Evolutionary conservation across 352 stramenopile genomes (phyloP).

Genomic region (Pythium volutum): DNA sequence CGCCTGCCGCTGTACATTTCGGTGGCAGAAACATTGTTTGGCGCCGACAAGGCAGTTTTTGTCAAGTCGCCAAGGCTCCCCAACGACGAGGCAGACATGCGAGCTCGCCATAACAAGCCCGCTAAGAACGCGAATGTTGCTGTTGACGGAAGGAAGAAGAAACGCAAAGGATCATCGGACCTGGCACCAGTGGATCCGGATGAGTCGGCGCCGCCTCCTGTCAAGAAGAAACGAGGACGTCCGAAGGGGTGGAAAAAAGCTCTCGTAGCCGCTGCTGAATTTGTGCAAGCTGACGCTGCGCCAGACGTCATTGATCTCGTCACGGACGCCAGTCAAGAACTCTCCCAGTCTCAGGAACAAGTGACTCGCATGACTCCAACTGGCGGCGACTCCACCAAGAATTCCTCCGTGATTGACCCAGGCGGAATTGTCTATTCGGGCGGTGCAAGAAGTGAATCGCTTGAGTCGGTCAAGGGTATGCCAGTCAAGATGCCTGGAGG

Average conservation of each 20-base stretch:
- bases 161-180: conserved; percentile 10
- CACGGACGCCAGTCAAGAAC: conserved; percentile 3
- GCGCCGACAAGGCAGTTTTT: background rate
- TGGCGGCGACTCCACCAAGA: background rate
- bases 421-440: background rate
- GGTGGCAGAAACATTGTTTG: conserved; percentile 28
- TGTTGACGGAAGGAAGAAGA: background rate
- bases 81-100: background rate
- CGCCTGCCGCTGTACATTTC: conserved; percentile 40
- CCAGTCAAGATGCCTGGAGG: no score
- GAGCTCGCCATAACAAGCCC: background rate
- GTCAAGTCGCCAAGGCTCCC: background rate
- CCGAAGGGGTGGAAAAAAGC: background rate
- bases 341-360: conserved; percentile 1
- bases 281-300: background rate
- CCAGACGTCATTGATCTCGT: conserved; percentile 14
- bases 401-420: background rate
- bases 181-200: background rate
- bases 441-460: background rate
- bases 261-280: background rate
- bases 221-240: conserved; percentile 14
- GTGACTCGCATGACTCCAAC: background rate
- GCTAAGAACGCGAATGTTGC: background rate
- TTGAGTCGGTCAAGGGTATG: background rate
- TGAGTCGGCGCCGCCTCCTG: background rate